Percentiles rank a stretch among this genome's conserved stretches.
phyloP scores from a whole-genome alignment of 345 rosid species.

The Melaleuca quinquenervia region DNA sequence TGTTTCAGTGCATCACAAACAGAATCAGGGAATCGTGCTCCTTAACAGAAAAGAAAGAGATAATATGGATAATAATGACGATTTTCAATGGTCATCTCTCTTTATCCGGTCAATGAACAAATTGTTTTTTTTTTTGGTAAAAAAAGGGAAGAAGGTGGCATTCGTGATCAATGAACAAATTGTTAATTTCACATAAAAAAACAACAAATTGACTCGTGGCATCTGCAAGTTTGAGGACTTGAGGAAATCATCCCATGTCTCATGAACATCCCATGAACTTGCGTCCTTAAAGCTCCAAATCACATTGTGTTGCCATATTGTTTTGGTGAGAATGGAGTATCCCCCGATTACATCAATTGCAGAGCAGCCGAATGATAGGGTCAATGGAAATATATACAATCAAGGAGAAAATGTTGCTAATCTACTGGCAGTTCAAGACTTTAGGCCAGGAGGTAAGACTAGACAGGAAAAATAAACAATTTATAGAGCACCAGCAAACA shows the following conservation, averaged over 20 bases:
- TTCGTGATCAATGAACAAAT: too few relatives aligned
- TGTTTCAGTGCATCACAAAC: background rate
- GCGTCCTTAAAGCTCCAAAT: background rate
- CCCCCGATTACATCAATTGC: background rate
- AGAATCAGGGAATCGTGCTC: background rate
- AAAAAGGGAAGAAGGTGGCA: too few relatives aligned
- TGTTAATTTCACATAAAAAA: background rate
- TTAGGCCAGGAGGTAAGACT: background rate
- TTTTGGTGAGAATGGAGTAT: background rate
- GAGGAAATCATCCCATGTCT: background rate
- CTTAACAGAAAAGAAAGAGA: background rate
- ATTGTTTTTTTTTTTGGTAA: too few relatives aligned
- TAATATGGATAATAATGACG: background rate
- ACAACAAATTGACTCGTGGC: background rate
- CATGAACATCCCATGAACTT: background rate
- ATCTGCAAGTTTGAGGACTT: background rate
- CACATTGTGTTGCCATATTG: background rate
- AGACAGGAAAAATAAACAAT: background rate
- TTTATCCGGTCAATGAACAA: background rate
- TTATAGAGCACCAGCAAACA: background rate
- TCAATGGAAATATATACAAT: background rate
- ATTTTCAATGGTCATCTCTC: background rate
- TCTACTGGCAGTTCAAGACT: background rate
- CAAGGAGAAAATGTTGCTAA: background rate
- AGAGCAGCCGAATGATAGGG: background rate